These are phyloP conservation scores for Rhytidhysteron rufulum DNA, from an alignment of 2,329 filamentous ascomycete genomes.

Conservation along the genomic window DNA sequence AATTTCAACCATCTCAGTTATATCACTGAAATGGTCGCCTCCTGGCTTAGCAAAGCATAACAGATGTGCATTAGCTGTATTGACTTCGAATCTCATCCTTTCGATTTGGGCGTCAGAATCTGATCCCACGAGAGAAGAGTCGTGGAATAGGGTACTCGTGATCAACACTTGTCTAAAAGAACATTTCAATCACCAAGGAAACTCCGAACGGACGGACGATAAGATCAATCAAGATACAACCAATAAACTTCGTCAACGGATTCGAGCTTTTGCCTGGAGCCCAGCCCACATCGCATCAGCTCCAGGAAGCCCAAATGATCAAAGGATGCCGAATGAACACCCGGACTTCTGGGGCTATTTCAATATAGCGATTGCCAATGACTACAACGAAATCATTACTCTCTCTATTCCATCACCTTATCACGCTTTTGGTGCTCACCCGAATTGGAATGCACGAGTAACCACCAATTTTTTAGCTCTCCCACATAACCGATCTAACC, in stretches of 20 bases:
- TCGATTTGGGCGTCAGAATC: slow-evolving; percentile 54
- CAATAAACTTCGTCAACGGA: slow-evolving; percentile 33
- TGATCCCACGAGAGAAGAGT: slow-evolving; percentile 34
- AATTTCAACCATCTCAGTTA: slow-evolving; percentile 50
- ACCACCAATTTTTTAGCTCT: slow-evolving; percentile 21
- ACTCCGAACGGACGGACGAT: slow-evolving; percentile 15
- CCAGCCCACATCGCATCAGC: slow-evolving; percentile 15
- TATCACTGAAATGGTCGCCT: slow-evolving; percentile 54
- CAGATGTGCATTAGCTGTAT: slow-evolving; percentile 52
- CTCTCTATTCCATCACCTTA: slow-evolving; percentile 37
- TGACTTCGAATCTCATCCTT: slow-evolving; percentile 55
- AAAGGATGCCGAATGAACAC: too few relatives aligned
- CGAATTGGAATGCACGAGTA: slow-evolving; percentile 25
- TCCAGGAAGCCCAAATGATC: slow-evolving; percentile 17
- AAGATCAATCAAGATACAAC: slow-evolving; percentile 23
- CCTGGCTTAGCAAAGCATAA: slow-evolving; percentile 53
- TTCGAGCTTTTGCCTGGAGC: slow-evolving; percentile 43
- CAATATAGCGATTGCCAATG: slow-evolving; percentile 38
- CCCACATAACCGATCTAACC: too few relatives aligned
- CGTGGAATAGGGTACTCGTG: slow-evolving; percentile 52
- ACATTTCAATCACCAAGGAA: slow-evolving; percentile 30
- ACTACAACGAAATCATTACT: slow-evolving; percentile 38
- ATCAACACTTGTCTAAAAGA: slow-evolving; percentile 47
- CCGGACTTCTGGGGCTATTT: slow-evolving; percentile 25
- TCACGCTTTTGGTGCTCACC: slow-evolving; percentile 20